Evolutionary conservation across 179 eudicot species (phyloP).

Genomic region (Pouteria campechiana): DNA sequence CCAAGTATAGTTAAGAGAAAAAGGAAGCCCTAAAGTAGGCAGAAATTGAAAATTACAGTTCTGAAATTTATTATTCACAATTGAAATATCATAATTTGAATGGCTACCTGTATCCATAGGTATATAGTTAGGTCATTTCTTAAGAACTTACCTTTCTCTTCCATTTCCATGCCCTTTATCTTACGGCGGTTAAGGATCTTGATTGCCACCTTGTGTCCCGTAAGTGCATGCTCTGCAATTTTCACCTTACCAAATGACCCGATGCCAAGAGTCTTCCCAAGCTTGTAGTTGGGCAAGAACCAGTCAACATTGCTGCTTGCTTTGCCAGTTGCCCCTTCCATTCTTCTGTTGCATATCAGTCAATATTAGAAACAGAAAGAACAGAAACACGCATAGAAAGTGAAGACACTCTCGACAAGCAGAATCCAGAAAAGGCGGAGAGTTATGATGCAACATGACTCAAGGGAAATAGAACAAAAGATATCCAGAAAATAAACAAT

Average conservation of each 20-base stretch:
- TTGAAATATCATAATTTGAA: neutral
- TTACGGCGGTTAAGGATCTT: constrained; percentile 89
- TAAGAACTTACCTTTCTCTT: constrained; percentile 66
- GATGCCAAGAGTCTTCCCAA: constrained; percentile 96
- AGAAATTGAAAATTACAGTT: neutral
- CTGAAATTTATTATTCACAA: neutral
- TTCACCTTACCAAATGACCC: constrained; percentile 98
- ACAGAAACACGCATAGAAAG: no score
- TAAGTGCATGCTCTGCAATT: constrained; percentile 79
- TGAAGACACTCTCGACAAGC: no score
- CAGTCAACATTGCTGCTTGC: constrained; percentile 43
- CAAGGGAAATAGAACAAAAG: no score
- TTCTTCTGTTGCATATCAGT: no score
- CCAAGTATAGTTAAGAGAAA: neutral
- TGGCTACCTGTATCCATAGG: neutral
- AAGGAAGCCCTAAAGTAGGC: neutral
- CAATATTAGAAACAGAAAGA: no score
- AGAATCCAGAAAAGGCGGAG: no score
- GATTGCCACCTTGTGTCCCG: constrained; percentile 92
- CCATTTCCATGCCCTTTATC: constrained; percentile 90
- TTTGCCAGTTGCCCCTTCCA: constrained; percentile 66
- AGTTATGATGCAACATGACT: no score
- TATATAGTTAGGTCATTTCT: neutral
- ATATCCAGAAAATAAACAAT: no score
- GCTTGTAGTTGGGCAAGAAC: constrained; percentile 63